Evolutionary conservation across 2,329 filamentous ascomycete genomes (phyloP).

Genomic region (Didymella exigua): DNA sequence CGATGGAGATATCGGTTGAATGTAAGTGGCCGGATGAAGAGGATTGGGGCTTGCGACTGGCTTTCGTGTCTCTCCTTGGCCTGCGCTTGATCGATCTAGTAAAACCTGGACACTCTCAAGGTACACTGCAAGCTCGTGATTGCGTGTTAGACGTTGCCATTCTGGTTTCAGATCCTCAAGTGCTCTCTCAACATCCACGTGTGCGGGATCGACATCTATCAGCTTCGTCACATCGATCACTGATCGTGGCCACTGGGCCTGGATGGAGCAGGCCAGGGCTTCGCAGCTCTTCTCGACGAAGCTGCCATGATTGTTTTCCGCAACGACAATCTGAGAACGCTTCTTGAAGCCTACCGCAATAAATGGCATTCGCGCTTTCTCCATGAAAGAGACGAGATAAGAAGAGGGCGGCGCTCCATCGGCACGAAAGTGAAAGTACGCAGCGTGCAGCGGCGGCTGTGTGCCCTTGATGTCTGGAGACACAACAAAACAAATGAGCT

Average conservation of each 20-base stretch:
- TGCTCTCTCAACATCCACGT: constrained; percentile 49
- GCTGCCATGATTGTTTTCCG: constrained; percentile 27
- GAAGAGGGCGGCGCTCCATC: constrained; percentile 33
- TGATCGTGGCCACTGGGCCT: constrained; percentile 46
- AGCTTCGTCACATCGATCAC: constrained; percentile 43
- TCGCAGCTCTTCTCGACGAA: constrained; percentile 40
- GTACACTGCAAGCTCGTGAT: constrained; percentile 55
- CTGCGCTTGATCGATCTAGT: constrained; percentile 7
- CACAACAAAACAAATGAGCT: constrained; percentile 54
- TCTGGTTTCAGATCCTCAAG: constrained; percentile 51
- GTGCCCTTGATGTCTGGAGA: constrained; percentile 49
- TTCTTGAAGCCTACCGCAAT: constrained; percentile 35
- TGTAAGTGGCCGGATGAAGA: neutral
- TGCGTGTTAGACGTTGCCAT: constrained; percentile 58
- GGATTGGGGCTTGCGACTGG: neutral
- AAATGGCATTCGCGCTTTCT: constrained; percentile 38
- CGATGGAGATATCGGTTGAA: neutral
- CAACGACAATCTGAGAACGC: constrained; percentile 37
- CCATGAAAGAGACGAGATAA: constrained; percentile 10
- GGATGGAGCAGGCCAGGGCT: constrained; percentile 50
- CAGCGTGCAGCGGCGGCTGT: constrained; percentile 42
- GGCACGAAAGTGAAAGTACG: constrained; percentile 43
- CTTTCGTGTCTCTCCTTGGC: neutral
- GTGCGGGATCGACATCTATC: constrained; percentile 21
- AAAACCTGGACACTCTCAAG: constrained; percentile 53